Evolutionary conservation across 2,329 filamentous ascomycete species (phyloP).

Genomic region (Sclerotinia spermophila): DNA sequence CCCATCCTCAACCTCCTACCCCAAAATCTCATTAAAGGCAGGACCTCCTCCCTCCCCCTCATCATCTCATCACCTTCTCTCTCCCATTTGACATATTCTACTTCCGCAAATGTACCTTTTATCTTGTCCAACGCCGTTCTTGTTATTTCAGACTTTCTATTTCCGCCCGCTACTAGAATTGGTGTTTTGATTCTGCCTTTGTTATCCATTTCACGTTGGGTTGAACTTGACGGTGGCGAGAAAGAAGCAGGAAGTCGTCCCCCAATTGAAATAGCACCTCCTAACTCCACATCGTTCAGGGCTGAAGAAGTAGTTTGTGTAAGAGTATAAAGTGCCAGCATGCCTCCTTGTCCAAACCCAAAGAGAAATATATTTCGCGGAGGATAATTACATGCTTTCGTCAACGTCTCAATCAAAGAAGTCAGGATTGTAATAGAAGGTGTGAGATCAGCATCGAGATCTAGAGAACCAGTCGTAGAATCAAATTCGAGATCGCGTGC

Average conservation of each 20-base stretch:
- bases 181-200: conserved; percentile 58
- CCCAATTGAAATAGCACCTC: conserved; percentile 62
- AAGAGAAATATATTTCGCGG: conserved; percentile 50
- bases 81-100: conserved; percentile 66
- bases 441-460: conserved; percentile 52
- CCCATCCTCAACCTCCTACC: conserved; percentile 59
- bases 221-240: background rate
- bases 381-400: conserved; percentile 48
- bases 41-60: conserved; percentile 75
- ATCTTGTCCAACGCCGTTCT: conserved; percentile 61
- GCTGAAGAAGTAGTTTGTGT: background rate
- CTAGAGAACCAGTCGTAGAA: conserved; percentile 47
- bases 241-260: conserved; percentile 47
- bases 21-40: conserved; percentile 84
- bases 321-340: conserved; percentile 48
- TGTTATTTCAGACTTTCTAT: conserved; percentile 52
- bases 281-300: conserved; percentile 41
- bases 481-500: conserved; percentile 57
- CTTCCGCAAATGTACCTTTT: conserved; percentile 62
- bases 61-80: conserved; percentile 78
- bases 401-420: conserved; percentile 44
- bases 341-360: conserved; percentile 56
- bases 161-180: conserved; percentile 58
- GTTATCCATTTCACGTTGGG: conserved; percentile 19
- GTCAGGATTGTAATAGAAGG: conserved; percentile 42